Percentiles rank a stretch among this genome's conserved stretches.
phyloP scores from a whole-genome alignment of 345 rosid genomes.

The Euphorbia tirucalli region DNA sequence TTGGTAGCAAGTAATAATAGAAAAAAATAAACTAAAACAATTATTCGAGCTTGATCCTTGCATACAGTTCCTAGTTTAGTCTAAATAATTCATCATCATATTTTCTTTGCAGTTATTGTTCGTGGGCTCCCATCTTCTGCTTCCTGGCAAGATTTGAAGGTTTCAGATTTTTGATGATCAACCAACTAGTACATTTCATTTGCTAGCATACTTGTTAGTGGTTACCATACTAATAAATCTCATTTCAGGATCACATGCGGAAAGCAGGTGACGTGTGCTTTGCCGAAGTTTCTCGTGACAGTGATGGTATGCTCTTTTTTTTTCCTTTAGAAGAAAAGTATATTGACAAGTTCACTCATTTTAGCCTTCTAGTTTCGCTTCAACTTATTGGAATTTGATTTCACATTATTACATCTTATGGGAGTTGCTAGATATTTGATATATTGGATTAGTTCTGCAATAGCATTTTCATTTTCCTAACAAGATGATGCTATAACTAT shows the following conservation, averaged over 20 bases:
- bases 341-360: neutral
- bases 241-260: slow-evolving; percentile 86
- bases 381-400: neutral
- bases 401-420: neutral
- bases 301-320: slow-evolving; percentile 51
- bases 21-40: neutral
- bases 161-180: slow-evolving; percentile 19
- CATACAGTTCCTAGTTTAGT: neutral
- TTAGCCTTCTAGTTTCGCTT: neutral
- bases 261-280: slow-evolving; percentile 97
- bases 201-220: neutral
- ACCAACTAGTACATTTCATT: neutral
- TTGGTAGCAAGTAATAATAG: neutral
- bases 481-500: neutral
- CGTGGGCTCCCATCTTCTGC: slow-evolving; percentile 92
- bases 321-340: neutral
- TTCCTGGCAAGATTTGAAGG: slow-evolving; percentile 99
- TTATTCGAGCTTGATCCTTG: neutral
- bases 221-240: slow-evolving; percentile 12
- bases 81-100: neutral
- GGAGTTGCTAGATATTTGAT: neutral
- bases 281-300: slow-evolving; percentile 87
- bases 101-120: slow-evolving; percentile 61
- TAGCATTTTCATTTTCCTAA: neutral
- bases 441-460: neutral